Evolutionary conservation across 495 filamentous ascomycete genomes (phyloP), one percentile per base, ranked within the genome.

Genomic region (Haplographium delicatum): DNA sequence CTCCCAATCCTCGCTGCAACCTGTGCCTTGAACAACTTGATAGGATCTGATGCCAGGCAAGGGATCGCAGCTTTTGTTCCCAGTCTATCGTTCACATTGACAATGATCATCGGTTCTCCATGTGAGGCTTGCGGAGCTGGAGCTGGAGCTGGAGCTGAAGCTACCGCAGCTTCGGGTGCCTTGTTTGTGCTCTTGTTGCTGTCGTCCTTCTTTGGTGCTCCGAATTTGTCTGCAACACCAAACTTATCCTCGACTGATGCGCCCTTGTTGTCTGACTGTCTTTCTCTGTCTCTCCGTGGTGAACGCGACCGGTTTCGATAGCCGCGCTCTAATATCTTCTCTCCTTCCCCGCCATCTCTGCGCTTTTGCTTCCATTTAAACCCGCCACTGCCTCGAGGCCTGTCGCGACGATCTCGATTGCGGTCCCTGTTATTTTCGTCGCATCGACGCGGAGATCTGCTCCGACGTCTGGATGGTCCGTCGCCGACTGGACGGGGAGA

Each of bases 21-120:
- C 72, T 88, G 82, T 34, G 86, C 83, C 66, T 96, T 96, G 74
- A 96, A 93, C 44, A 89, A 72, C 52, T 81, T 83, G 51, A 95
- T 84, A 22, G 79, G 80, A 67, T 96, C 90, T 15, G 78, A 83
- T 2, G 85, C 80, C 38, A 95, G 72, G 61, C 89, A 94, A 0
- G 90, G 91, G 51, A 96, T 90, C 39, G 85, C 80, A 38, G 89
- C 87, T 62, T 94, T 95, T 9, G 90, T 95, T 16, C 90, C 90
- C 19, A 96, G 71, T 22, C 91, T 79, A 68, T 96, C 91, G 62
- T 96, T 95, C 56, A 96, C 85, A 59, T 89, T 79, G 13, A 96
- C 90, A 19, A 93, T 78, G 47, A 95, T 96, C 85, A 95, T 91
- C 26, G 84, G 83, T 62, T 91, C 87, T 2, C 72, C 68, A 19